Base-by-base conservation (phyloP, 345 rosid species). In the Salix caprea region DNA sequence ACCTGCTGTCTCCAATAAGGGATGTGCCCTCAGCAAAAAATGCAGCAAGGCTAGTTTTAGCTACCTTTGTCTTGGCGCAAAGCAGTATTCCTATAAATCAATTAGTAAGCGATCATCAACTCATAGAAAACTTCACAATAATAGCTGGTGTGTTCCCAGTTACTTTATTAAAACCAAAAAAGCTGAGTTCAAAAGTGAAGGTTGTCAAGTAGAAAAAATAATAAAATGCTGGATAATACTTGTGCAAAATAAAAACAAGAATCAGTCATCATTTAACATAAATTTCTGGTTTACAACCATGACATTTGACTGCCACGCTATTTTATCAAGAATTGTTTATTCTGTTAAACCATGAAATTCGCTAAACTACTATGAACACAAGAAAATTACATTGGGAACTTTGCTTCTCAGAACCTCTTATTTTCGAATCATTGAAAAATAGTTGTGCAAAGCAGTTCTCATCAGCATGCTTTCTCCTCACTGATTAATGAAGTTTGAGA, bases 11-110 rank as follows among this genome's bases (percentile, higher is more conserved):
- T 52, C 79, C 86, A 76, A 92, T 26, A 67, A 83, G 87, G 69
- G 94, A 91, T 73, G 97, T 89, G 44, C 93, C 94, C 84, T 92
- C 91, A 23, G 97, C 92, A 86, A 94, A 91, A 86, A 87, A 90
- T 77, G 89, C 83, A 3, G 98, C 91, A 69, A 92, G 87, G 69
- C 80, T 80, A 73, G 94, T 79, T 84, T 94, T 94, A 73, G 98
- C 91, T 62, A 81, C 82, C 89, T 88, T 94, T 67, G 97, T 88
- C 87, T 94, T 94, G 39, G 97, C 97, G 82, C 98, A 94, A 65
- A 94, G 95, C 83, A 92, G 85, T 82, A 92, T 84, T 67, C 97
- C 98, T 94, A 80, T 62, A 72, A 83, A 65, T 61, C 78, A 76
- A 70, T 32, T 23, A 68, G 23, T 50, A 61, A 79, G 28, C 40